These are phyloP conservation scores for Backusella mclennaniae DNA, from an alignment of 192 early-diverging fungal genomes.

Conservation along the genomic window DNA sequence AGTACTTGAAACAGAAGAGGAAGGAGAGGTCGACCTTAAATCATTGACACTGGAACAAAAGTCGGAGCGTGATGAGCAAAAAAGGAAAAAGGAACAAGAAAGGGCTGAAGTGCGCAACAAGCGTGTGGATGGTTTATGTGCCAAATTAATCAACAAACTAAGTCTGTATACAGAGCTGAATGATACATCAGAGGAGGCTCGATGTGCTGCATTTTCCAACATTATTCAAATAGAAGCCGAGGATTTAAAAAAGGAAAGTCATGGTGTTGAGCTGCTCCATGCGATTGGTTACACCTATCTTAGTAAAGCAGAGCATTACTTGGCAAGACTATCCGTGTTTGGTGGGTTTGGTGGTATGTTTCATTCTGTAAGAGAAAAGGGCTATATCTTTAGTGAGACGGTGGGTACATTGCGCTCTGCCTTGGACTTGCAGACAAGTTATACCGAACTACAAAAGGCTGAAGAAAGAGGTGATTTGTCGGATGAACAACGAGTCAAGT, in stretches of 20 bases:
- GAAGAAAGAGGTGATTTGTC: slow-evolving; percentile 77
- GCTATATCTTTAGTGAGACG: slow-evolving; percentile 89
- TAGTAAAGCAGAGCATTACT: slow-evolving; percentile 85
- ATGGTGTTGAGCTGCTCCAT: slow-evolving; percentile 92
- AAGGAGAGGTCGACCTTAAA: slow-evolving; percentile 26
- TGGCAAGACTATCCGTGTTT: slow-evolving; percentile 66
- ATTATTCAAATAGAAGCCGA: slow-evolving; percentile 81
- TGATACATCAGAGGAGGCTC: slow-evolving; percentile 9
- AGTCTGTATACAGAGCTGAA: slow-evolving; percentile 62
- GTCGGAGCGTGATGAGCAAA: slow-evolving; percentile 55
- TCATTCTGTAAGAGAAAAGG: slow-evolving; percentile 80
- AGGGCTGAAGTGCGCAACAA: slow-evolving; percentile 50
- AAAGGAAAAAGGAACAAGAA: slow-evolving; percentile 58
- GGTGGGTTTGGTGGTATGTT: slow-evolving; percentile 66
- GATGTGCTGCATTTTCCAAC: slow-evolving; percentile 62
- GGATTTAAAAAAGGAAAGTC: slow-evolving; percentile 86
- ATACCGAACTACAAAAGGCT: slow-evolving; percentile 84
- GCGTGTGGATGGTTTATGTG: slow-evolving; percentile 70
- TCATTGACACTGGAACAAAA: slow-evolving; percentile 50
- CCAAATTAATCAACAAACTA: slow-evolving; percentile 77
- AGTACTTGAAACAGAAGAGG: slow-evolving; percentile 63
- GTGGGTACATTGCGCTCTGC: slow-evolving; percentile 91
- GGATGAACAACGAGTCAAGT: slow-evolving; percentile 58
- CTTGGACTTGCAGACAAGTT: slow-evolving; percentile 89
- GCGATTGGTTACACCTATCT: slow-evolving; percentile 91